These are phyloP conservation scores for Penicillium coffeae DNA, from an alignment of 495 filamentous ascomycete species.

Conservation along the genomic window DNA sequence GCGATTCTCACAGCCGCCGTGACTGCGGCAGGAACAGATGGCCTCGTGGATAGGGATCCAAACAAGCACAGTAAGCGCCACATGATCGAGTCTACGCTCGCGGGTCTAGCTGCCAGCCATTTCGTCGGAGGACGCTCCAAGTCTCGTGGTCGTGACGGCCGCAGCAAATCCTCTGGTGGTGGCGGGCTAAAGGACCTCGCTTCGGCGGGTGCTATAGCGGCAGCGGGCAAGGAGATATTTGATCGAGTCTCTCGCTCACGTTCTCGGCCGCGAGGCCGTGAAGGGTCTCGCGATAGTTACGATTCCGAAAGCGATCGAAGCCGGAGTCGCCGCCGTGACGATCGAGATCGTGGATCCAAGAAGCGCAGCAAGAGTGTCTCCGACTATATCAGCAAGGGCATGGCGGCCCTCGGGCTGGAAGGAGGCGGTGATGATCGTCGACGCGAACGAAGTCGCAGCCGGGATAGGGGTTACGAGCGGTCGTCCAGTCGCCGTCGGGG, in stretches of 20 bases:
- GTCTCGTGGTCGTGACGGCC: constrained; percentile 33
- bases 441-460: constrained; percentile 12
- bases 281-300: constrained; percentile 34
- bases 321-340: constrained; percentile 23
- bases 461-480: constrained; percentile 23
- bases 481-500: constrained; percentile 8
- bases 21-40: constrained; percentile 78
- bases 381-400: constrained; percentile 51
- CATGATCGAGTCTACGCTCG: constrained; percentile 72
- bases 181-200: constrained; percentile 62
- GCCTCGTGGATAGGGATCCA: constrained; percentile 66
- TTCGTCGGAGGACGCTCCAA: constrained; percentile 67
- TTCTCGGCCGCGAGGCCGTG: constrained; percentile 53
- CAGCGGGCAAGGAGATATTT: constrained; percentile 76
- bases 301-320: constrained; percentile 7
- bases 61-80: constrained; percentile 67
- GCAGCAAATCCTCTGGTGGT: constrained; percentile 39
- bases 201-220: constrained; percentile 68
- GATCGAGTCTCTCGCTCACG: constrained; percentile 59
- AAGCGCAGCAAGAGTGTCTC: constrained; percentile 56
- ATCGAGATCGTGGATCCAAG: constrained; percentile 37
- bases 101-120: constrained; percentile 77
- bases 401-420: constrained; percentile 52
- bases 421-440: constrained; percentile 29
- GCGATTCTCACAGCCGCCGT: constrained; percentile 84